Conservation (phyloP, 768 basidiomycete species). For the Neoboletus brunneissimus region DNA sequence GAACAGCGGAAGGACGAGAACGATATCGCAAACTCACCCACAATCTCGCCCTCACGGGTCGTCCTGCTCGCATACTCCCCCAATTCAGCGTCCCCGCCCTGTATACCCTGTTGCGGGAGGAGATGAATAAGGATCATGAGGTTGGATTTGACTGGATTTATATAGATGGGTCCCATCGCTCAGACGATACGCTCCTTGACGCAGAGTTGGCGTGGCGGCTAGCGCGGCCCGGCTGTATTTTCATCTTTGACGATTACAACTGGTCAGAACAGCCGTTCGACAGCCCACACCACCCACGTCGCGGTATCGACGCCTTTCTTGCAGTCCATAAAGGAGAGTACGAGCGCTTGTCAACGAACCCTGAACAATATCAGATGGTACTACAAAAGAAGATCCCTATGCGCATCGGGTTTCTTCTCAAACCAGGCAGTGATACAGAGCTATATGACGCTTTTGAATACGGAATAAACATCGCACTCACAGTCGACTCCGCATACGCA, state of each 20-base stretch:
- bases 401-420: conserved; percentile 48
- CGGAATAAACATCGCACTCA: conserved; percentile 47
- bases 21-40: conserved; percentile 43
- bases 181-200: conserved; percentile 60
- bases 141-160: conserved; percentile 60
- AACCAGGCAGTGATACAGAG: conserved; percentile 1
- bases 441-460: conserved; percentile 36
- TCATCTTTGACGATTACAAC: conserved; percentile 59
- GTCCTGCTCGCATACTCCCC: conserved; percentile 43
- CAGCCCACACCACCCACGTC: conserved; percentile 52
- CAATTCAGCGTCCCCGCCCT: conserved; percentile 55
- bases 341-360: conserved; percentile 35
- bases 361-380: conserved; percentile 49
- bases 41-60: conserved; percentile 47
- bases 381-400: conserved; percentile 48
- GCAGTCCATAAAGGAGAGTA: conserved; percentile 50
- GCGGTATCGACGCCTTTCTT: conserved; percentile 56
- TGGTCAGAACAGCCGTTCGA: conserved; percentile 49
- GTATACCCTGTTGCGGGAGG: conserved; percentile 46
- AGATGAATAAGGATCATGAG: conserved; percentile 27
- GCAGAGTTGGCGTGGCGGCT: conserved; percentile 58
- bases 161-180: conserved; percentile 57
- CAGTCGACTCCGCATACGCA: conserved; percentile 43
- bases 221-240: conserved; percentile 45
- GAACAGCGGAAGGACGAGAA: conserved; percentile 45